Base-by-base conservation (phyloP, 176 grass and related monocot species). In the Pontederia crassipes region DNA sequence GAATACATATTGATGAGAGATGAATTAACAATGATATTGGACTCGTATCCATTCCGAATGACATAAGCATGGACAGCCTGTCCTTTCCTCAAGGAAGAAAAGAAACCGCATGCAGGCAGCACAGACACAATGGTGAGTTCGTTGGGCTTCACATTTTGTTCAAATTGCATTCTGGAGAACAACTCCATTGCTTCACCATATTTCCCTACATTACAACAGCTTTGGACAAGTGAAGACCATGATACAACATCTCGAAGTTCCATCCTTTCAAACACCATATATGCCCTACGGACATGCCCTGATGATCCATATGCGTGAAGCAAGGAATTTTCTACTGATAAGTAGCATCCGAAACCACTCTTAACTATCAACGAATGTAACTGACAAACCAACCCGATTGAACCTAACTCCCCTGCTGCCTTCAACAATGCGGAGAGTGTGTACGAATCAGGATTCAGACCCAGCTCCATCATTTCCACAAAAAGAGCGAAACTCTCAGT, bases 71-170 rank as follows among this genome's bases (percentile, higher is more conserved):
- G 57, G 26, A 72, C 28, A 45, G 69, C 69, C 35, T 52, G 69
- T 29, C 69, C 69, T 46, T 52, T 61, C 52, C 48, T 72, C 57
- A 72, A 59, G 48, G 69, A 72, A 61, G 69, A 72, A 72, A 61
- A 72, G 57, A 72, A 72, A 50, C 69, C 48, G 45, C 69, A 72
- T 1, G 48, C 69, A 52, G 69, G 69, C 57, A 72, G 61, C 48
- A 72, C 12, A 4, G 46, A 61, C 8, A 72, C 69, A 24, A 72
- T n/a, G 17, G 69, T 72, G 61, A 72, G 47, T 16, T 72, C 57
- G 61, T 72, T 72, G 26, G 69, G 69, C 28, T 20, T 72, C 9
- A 72, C 47, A 58, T 26, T 9, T 15, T 53, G 26, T 1, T 17
- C 69, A 18, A 35, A 15, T 35, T 72, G 69, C 69, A 72, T 72